Evolutionary conservation across 2,329 filamentous ascomycete genomes (phyloP), one percentile per base, ranked within the genome.

Genomic region (Teratosphaeria epicoccoides): DNA sequence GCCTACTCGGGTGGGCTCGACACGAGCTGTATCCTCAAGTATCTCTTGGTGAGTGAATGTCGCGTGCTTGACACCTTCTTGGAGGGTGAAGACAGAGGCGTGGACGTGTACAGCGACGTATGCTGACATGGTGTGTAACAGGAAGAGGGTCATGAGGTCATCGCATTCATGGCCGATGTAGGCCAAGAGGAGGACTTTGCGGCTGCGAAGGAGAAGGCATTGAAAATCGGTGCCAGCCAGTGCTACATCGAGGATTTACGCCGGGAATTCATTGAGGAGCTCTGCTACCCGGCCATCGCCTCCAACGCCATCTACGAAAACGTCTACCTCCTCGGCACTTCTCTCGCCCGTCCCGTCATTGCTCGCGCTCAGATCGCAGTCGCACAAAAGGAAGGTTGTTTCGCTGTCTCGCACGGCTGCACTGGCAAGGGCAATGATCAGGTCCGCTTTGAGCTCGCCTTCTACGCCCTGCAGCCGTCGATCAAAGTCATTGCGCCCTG

Each of bases 251-350:
- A 75, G 57, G 80, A 93, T 68, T 76, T 91, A 50, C 80, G 82
- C 63, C 76, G 76, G 61, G 64, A 62, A 70, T 90, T 93, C 64
- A 80, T 93, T 59, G 84, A 89, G 61, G 80, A 91, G 73, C 77
- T 93, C 44, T 85, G 84, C 75, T 90, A 84, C 79, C 83, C 80
- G 49, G 87, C 87, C 55, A 80, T 93, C 57, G 84, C 88, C 70
- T 87, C 82, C 71, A 80, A 79, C 61, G 76, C 76, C 57, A 66
- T 68, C 49, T 73, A 74, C 65, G 71, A 88, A 74, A 82, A 83
- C 65, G 73, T 76, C 57, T 82, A 82, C 71, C 74, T 81, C 46
- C 73, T 82, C 57, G 73, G 78, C 51, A 66, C 64, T 52, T 68
- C 74, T 43, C 76, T 87, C 54, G 84, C 84, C 57, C 80, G 83